Percentiles rank a stretch among this genome's conserved stretches.
phyloP scores from a whole-genome alignment of 345 rosid species.

The Mallotus nudiflorus region DNA sequence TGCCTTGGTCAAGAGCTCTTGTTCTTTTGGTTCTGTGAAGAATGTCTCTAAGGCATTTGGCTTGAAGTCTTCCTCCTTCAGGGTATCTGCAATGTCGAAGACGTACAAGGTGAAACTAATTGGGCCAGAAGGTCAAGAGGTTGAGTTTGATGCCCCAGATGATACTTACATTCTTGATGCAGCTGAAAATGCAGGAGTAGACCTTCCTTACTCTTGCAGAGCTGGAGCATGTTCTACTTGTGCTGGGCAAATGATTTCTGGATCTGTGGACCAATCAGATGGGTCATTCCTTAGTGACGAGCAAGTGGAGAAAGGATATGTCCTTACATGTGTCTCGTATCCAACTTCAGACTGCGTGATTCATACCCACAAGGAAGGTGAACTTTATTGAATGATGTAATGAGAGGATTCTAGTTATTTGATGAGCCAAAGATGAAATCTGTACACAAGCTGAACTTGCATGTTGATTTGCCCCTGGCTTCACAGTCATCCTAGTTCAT shows the following conservation, averaged over 20 bases:
- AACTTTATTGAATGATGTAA: conserved; percentile 15
- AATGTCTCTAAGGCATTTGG: conserved; percentile 33
- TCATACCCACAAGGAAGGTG: conserved; percentile 33
- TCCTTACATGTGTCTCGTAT: conserved; percentile 28
- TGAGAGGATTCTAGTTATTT: background rate
- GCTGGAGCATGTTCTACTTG: conserved; percentile 37
- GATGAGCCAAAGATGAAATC: background rate
- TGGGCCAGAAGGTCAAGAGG: conserved; percentile 23
- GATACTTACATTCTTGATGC: conserved; percentile 30
- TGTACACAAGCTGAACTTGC: background rate
- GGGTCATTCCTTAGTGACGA: conserved; percentile 30
- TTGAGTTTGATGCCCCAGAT: conserved; percentile 28
- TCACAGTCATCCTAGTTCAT: background rate
- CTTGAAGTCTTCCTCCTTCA: conserved; percentile 43
- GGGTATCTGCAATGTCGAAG: conserved; percentile 26
- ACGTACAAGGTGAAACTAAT: conserved; percentile 30
- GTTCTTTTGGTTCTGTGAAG: conserved; percentile 28
- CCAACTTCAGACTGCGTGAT: conserved; percentile 27
- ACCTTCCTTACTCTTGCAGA: conserved; percentile 33
- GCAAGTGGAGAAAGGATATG: conserved; percentile 25
- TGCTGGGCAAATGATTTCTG: conserved; percentile 26
- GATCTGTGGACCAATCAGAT: conserved; percentile 22
- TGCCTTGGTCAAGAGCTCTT: conserved; percentile 18
- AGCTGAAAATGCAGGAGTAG: conserved; percentile 31
- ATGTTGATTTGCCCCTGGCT: too few species aligned